Base-by-base conservation (phyloP, 805 yeast species). In the Suhomyces vadensis region DNA sequence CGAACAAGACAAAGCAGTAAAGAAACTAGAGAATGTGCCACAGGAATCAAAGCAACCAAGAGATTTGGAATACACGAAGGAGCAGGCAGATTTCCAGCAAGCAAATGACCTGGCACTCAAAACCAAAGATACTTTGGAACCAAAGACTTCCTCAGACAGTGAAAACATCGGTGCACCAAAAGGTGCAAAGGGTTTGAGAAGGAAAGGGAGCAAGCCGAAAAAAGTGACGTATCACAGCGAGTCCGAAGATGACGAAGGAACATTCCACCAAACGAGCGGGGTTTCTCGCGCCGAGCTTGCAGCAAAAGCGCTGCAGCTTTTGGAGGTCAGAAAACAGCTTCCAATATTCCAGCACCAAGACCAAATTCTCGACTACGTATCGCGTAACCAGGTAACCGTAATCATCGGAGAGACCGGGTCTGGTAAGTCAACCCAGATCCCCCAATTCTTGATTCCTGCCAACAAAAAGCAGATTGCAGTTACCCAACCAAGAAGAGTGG, bases 381-480 rank as follows among this genome's bases (percentile, higher is more conserved):
- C 65, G 2, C 48, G 66, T 8, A 78, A 83, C 54, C 82, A 77
- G 49, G 95, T 90, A 4, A 81, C 91, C 0, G 81, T 92, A 1
- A 73, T 92, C 14, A 86, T 94, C 59, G 98, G 98, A 65, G 98
- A 92, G 60, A 92, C 99, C 0, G 99, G 99, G 65, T 88, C 96
- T 6, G 98, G 98, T 72, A 92, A 92, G 61, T 91, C 98, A 3
- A 92, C 99, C 0, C 99, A 92, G 68, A 83, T 92, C 37, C 98
- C 99, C 0, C 98, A 92, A 60, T 84, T 92, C 52, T 60, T 92
- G n/a, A 78, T 87, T 65, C 76, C 79, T 0, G 59, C 64, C 27
- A 67, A 65, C 49, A 63, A 65, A 14, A 81, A 79, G 47, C 72
- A 77, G 20, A 82, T 92, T 16, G 98, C 96, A 0, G 92, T 94